Evolutionary conservation across 2,329 filamentous ascomycete genomes (phyloP).

Genomic region (Phymatotrichopsis omnivora): DNA sequence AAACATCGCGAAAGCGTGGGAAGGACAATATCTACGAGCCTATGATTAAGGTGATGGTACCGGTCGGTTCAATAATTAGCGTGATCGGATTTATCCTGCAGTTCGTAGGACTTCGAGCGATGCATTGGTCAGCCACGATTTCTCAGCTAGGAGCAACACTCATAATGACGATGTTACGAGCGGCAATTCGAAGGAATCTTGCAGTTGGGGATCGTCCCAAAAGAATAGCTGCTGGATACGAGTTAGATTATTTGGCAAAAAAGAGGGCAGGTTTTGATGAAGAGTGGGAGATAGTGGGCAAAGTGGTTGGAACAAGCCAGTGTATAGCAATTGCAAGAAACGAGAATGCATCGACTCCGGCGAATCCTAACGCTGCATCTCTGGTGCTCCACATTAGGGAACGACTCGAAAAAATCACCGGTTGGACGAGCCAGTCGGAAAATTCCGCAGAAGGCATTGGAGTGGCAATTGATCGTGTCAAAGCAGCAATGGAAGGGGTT

Average conservation of each 20-base stretch:
- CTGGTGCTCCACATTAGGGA: conserved; percentile 1
- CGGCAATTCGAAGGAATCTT: conserved; percentile 1
- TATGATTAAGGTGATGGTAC: conserved; percentile 2
- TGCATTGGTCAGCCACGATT: conserved; percentile 24
- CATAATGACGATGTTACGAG: conserved; percentile 18
- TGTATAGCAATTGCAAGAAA: not conserved
- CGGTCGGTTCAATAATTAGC: conserved; percentile 3
- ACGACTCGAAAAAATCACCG: conserved; percentile 3
- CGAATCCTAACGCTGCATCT: not conserved
- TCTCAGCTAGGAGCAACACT: conserved; percentile 19
- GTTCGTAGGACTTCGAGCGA: conserved; percentile 23
- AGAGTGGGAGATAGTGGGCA: not conserved
- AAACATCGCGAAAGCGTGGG: conserved; percentile 2
- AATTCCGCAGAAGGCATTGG: no score
- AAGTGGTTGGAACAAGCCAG: not conserved
- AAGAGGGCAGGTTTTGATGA: conserved; percentile 1
- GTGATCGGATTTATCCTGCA: conserved; percentile 23
- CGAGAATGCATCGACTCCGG: not conserved
- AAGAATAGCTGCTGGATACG: conserved; percentile 9
- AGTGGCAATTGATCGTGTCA: no score
- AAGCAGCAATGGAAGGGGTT: conserved; percentile 7
- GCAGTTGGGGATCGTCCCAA: conserved; percentile 7
- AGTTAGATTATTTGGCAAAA: conserved; percentile 24
- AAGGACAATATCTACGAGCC: not conserved
- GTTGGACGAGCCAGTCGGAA: no score